Base-by-base conservation (phyloP, 306 rosid genomes). In the Vigna mungo region DNA sequence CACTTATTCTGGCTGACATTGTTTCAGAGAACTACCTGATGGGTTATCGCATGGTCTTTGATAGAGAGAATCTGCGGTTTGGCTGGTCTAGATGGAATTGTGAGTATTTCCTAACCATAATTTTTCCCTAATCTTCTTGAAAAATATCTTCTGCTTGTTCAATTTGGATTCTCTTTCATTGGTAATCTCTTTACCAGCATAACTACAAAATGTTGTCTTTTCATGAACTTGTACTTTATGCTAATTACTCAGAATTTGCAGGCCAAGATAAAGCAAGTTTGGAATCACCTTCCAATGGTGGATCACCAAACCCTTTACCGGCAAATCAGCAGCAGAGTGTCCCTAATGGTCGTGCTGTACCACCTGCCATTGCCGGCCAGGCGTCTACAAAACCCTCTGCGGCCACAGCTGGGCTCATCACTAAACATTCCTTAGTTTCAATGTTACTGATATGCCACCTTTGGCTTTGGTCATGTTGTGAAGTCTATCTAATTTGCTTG, bases 61-160 rank as follows among this genome's bases (percentile, higher is more conserved):
- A 90, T 80, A 48, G 92, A 68, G 91, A 88, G 79, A 88, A 86
- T 54, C 41, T 80, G 74, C 74, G 71, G 63, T 82, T 90, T 81
- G 88, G 88, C 41, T 90, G 96, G 96, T 88, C 91, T 36, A 85
- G 81, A 46, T 87, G 89, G 72, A 74, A 86, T 65, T 90, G 96
- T 90, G 68, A 90, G 96, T 81, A 43, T 47, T 41, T 63, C 17
- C 23, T 8, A 46, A 74, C n/a, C 44, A 54, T 65, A 41, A 30
- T 44, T 27, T 25, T 74, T 79, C 27, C 9, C 36, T 49, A 73
- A 17, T 73, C 68, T 65, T 47, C 3, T 8, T 39, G 46, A 5
- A 23, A 49, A 18, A 20, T 6, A 18, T 14, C 11, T 32, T 20
- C 32, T 44, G 53, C 53, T 21, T 67, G 5, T 81, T 23, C 44